phyloP scores from a whole-genome alignment of 352 stramenopile genomes.

The Pythium oligandrum region DNA sequence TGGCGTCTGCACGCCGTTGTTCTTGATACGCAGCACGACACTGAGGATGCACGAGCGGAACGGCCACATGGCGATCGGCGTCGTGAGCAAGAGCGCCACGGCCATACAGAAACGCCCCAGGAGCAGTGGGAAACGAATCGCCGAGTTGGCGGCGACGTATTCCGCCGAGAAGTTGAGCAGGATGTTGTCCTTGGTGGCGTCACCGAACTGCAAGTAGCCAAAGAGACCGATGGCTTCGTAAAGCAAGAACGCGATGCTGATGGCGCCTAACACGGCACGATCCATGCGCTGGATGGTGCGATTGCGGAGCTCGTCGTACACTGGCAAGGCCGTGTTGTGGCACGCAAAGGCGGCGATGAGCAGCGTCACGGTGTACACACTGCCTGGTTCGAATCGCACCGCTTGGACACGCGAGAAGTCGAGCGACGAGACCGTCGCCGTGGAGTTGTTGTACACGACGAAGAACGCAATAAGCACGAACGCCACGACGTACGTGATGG shows the following conservation, averaged over 20 bases:
- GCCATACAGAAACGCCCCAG: conserved; percentile 62
- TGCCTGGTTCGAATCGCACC: conserved; percentile 48
- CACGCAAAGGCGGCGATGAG: conserved; percentile 72
- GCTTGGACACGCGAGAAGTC: conserved; percentile 32
- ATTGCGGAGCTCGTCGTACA: conserved; percentile 69
- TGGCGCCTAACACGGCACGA: conserved; percentile 52
- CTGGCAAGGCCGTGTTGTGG: conserved; percentile 71
- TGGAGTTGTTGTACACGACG: conserved; percentile 18
- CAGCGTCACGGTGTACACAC: conserved; percentile 71
- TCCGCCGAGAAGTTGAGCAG: conserved; percentile 70
- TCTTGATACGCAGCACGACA: conserved; percentile 63
- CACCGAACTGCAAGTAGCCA: conserved; percentile 69
- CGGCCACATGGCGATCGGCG: conserved; percentile 71
- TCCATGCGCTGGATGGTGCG: conserved; percentile 59
- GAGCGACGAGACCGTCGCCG: conserved; percentile 5
- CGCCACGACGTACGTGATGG: conserved; percentile 61
- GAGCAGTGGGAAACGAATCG: conserved; percentile 39
- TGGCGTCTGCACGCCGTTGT: conserved; percentile 51
- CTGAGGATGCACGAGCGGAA: conserved; percentile 74
- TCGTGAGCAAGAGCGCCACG: conserved; percentile 54
- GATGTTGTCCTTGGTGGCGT: conserved; percentile 63
- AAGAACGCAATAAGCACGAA: conserved; percentile 56
- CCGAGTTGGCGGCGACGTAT: conserved; percentile 42
- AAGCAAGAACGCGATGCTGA: conserved; percentile 56
- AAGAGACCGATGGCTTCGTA: conserved; percentile 66